phyloP scores from a whole-genome alignment of 352 stramenopile species.

The Thraustotheca clavata region DNA sequence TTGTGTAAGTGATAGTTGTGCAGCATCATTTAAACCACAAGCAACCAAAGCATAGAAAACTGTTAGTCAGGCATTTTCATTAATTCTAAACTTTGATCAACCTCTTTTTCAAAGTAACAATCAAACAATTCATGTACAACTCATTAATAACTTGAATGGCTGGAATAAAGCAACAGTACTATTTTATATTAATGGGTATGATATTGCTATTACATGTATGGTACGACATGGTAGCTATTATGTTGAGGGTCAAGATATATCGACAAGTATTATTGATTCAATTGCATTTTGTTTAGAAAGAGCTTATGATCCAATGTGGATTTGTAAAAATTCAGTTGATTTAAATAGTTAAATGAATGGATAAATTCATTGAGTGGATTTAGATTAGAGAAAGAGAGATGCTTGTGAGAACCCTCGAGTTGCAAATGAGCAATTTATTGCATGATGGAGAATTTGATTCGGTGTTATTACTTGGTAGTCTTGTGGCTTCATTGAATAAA shows the following conservation, averaged over 20 bases:
- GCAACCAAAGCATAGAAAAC: slow-evolving; percentile 8
- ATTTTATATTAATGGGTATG: slow-evolving; percentile 10
- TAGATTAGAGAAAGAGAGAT: too few relatives aligned
- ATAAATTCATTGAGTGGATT: too few relatives aligned
- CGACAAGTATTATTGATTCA: too few relatives aligned
- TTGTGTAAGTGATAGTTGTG: slow-evolving; percentile 22
- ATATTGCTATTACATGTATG: slow-evolving; percentile 16
- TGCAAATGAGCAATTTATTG: slow-evolving; percentile 2
- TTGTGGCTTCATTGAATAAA: not conserved
- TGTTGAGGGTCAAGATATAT: too few relatives aligned
- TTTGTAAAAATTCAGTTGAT: too few relatives aligned
- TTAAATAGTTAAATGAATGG: too few relatives aligned
- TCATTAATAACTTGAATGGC: slow-evolving; percentile 24
- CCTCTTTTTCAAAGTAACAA: not conserved
- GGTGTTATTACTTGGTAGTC: not conserved
- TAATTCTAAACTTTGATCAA: slow-evolving; percentile 21
- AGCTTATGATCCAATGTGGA: too few relatives aligned
- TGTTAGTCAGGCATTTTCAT: slow-evolving; percentile 8
- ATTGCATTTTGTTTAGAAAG: too few relatives aligned
- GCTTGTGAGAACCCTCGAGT: not conserved
- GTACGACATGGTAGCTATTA: slow-evolving; percentile 17
- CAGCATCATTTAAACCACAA: slow-evolving; percentile 10
- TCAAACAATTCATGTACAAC: slow-evolving; percentile 14
- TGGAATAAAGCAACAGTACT: slow-evolving; percentile 22
- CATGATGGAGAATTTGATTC: slow-evolving; percentile 1